Base-by-base conservation (phyloP, 2,329 filamentous ascomycete genomes). In the Neopestalotiopsis clavispora region DNA sequence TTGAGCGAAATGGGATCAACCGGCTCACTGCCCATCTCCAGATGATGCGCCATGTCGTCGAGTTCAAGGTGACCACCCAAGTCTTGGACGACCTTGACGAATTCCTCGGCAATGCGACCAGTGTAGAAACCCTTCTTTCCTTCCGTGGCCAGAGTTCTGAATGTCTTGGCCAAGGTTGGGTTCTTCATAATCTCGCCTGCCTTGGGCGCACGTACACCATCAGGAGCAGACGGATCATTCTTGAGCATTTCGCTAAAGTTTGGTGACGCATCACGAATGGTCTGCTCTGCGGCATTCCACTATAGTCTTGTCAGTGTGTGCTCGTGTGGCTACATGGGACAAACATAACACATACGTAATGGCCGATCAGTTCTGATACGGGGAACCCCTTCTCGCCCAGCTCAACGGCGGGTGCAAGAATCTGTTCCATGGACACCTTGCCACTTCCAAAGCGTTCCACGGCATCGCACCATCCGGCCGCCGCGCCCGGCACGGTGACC, bases 61-160 rank as follows among this genome's bases (percentile, higher is more conserved):
- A 96, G 83, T 12, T 91, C 91, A 42, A 98, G 83, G 73, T 91
- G 89, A 0, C 95, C 94, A 30, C 95, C 95, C 0, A 91, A 87
- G 68, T 92, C 89, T 71, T 89, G 85, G 0, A 95, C 89, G 0
- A 94, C 94, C 75, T 93, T 91, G 65, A 97, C 87, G 17, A 98
- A 84, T 72, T 91, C 91, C 76, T 96, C 88, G 3, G 94, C 96
- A 65, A 98, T 90, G 49, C 90, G 86, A 0, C 96, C 96, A 30
- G 90, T 87, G 79, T 99, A 99, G 83, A 98, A 99, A 0, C 95
- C 96, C 74, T 90, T 89, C 81, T 97, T 98, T 23, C 95, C 94
- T 69, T 97, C 86, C 40, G 89, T 85, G 0, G 91, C 95, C 4
- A 99, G 84, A 0, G 91, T 82, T 67, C 92, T 88, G 82, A 97